Percentiles rank a stretch among this genome's conserved stretches.
Evolutionary conservation across 2,329 filamentous ascomycete species (phyloP).

Genomic region (Paraconiothyrium sp.): DNA sequence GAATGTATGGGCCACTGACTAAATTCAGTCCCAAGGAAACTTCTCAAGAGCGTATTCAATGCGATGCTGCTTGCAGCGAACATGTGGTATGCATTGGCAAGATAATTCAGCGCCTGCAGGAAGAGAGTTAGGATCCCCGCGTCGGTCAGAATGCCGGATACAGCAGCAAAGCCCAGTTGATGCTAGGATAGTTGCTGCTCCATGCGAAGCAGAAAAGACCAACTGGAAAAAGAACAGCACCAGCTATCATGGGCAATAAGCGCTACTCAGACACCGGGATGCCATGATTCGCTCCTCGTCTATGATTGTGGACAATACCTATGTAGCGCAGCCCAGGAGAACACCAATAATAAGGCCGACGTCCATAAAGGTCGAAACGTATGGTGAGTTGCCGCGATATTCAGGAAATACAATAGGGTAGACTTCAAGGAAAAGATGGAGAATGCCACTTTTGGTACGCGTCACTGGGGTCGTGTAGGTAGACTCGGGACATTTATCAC

Average conservation of each 20-base stretch:
- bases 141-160: constrained; percentile 63
- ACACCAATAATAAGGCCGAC: not conserved
- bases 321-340: not conserved
- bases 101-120: constrained; percentile 66
- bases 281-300: not conserved
- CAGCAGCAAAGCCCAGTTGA: constrained; percentile 55
- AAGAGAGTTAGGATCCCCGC: constrained; percentile 68
- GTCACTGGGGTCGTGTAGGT: not conserved
- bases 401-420: constrained; percentile 6
- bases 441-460: constrained; percentile 3
- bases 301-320: constrained; percentile 1
- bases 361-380: not conserved
- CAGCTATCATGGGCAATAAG: not conserved
- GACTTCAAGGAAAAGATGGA: constrained; percentile 3
- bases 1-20: constrained; percentile 25
- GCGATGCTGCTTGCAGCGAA: constrained; percentile 64
- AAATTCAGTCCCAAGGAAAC: constrained; percentile 60
- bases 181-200: constrained; percentile 25
- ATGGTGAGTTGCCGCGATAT: not conserved
- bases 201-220: constrained; percentile 6
- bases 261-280: not conserved
- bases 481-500: not conserved
- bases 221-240: constrained; percentile 3
- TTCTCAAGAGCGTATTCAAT: constrained; percentile 64
- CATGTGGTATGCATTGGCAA: constrained; percentile 68